Evolutionary conservation across 1,139 yeast genomes (phyloP), one percentile per base, ranked within the genome.

Genomic region (Scheffersomyces quercinus): DNA sequence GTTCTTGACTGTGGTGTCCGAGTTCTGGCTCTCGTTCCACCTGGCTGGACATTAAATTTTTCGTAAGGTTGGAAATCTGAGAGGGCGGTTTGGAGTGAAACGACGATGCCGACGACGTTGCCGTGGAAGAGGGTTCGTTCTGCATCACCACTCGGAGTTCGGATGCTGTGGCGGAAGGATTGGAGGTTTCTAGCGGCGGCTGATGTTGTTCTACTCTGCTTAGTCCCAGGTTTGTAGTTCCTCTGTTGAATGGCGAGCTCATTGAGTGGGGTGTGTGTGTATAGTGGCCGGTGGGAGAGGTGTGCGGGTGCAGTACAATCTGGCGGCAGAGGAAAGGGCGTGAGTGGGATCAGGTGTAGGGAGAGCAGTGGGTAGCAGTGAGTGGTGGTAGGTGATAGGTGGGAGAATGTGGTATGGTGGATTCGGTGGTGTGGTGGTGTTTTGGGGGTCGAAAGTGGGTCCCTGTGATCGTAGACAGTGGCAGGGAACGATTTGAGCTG

Each of bases 51-150:
- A 68, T 56, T 45, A 70, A 59, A 45, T 67, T 72, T 46, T 62
- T 68, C 39, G 78, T 73, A 43, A 73, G 56, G 51, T 73, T 73
- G 32, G 77, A 72, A 29, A 68, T 59, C 39, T 48, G 46, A 35
- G 33, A 33, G 33, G 48, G 47, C 4, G 44, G 43, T 26, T 48
- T 39, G 46, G 29, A 20, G 41, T 38, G 36, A 30, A 31, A 31
- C 35, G 35, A 14, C 35, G 35, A 14, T 15, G 35, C 15, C 29
- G 28, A 37, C 11, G 33, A 28, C 30, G 28, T 13, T 14, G 35
- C 35, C 14, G 34, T 20, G 26, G 26, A 20, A 20, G 35, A 31
- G n/a, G 35, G 35, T 31, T 12, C 33, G 38, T 16, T 36, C 28
- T 15, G 26, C 12, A 14, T 31, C 35, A n/a, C 20, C 26, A 20